These are phyloP conservation scores for Pythium myriotylum DNA, from an alignment of 352 stramenopile species.

Conservation along the genomic window DNA sequence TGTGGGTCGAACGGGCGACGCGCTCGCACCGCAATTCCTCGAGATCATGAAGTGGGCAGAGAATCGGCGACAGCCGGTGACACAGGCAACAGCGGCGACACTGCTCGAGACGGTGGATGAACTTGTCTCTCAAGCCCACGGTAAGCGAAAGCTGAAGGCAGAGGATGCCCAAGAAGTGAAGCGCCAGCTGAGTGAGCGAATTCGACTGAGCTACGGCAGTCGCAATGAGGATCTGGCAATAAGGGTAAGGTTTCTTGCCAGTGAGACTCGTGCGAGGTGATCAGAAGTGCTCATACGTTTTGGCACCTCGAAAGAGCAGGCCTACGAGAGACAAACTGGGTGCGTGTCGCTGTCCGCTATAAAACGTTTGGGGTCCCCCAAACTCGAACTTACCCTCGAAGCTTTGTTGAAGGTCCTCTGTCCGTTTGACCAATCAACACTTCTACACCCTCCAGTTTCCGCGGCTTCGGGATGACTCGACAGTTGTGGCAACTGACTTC, in stretches of 20 bases:
- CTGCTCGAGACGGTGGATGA: conserved; percentile 47
- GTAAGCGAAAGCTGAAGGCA: conserved; percentile 39
- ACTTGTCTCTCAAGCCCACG: conserved; percentile 43
- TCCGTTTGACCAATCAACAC: conserved; percentile 70
- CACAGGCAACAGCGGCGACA: conserved; percentile 34
- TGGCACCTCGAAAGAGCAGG: conserved; percentile 17
- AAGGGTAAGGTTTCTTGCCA: conserved; percentile 29
- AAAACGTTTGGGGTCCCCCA: background rate
- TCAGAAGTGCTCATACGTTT: background rate
- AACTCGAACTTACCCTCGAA: background rate
- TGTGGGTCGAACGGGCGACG: conserved; percentile 47
- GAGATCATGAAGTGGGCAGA: conserved; percentile 53
- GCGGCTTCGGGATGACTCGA: conserved; percentile 9
- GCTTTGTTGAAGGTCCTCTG: conserved; percentile 30
- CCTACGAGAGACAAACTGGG: conserved; percentile 66
- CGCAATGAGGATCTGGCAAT: conserved; percentile 72
- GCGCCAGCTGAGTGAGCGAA: conserved; percentile 53
- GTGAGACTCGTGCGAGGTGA: background rate
- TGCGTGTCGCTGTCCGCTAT: conserved; percentile 10
- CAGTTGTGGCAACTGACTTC: background rate
- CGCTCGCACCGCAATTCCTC: conserved; percentile 41
- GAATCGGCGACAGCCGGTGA: conserved; percentile 29
- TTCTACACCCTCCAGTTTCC: conserved; percentile 74
- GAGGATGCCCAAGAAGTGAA: conserved; percentile 47
- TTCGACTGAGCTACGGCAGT: conserved; percentile 63